Evolutionary conservation across 2,329 filamentous ascomycete species (phyloP).

Genomic region (Xylaria sp.): DNA sequence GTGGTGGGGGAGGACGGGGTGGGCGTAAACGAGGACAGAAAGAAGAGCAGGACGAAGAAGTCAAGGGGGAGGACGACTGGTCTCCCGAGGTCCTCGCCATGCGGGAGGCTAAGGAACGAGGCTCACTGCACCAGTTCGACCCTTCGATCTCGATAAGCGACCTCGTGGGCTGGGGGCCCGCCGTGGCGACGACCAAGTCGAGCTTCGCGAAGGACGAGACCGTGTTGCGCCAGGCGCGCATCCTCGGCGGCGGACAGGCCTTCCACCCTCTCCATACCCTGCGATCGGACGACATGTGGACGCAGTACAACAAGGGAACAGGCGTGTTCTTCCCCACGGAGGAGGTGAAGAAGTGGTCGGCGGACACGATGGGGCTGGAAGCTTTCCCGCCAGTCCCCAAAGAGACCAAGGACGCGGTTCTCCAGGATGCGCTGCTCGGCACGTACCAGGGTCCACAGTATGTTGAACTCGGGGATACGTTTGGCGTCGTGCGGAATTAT

Average conservation of each 20-base stretch:
- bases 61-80: neutral
- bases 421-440: constrained; percentile 53
- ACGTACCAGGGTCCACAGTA: constrained; percentile 50
- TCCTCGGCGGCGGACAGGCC: constrained; percentile 52
- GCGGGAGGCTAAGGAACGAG: constrained; percentile 45
- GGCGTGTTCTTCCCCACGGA: constrained; percentile 54
- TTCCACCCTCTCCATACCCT: constrained; percentile 46
- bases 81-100: constrained; percentile 25
- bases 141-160: constrained; percentile 50
- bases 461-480: constrained; percentile 45
- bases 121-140: constrained; percentile 47
- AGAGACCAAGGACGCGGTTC: constrained; percentile 47
- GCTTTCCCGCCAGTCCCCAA: constrained; percentile 30
- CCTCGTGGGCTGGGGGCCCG: constrained; percentile 53
- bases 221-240: constrained; percentile 53
- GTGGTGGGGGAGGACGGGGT: neutral
- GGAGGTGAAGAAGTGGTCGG: constrained; percentile 49
- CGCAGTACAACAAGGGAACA: constrained; percentile 41
- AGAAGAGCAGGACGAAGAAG: neutral
- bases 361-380: constrained; percentile 35
- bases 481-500: constrained; percentile 51
- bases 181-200: constrained; percentile 48
- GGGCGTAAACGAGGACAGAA: neutral
- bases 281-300: constrained; percentile 42
- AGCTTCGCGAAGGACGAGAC: constrained; percentile 49